A percentile compares a stretch with the other conserved stretches of the same genome.
Evolutionary conservation across 1,139 yeast genomes (phyloP).

Genomic region (Pneumocystis murina): DNA sequence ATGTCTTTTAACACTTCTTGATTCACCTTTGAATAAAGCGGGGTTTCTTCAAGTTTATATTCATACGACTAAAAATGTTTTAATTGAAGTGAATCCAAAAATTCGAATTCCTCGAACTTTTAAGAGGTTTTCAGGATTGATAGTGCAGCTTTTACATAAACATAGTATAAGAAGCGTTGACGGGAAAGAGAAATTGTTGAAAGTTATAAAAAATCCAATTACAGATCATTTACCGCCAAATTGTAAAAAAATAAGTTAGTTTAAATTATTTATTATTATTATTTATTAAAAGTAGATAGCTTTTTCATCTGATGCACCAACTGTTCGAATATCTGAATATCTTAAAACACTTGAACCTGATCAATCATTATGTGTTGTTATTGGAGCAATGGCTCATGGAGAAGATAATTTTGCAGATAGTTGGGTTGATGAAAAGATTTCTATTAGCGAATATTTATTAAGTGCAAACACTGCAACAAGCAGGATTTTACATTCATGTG

Average conservation of each 20-base stretch:
- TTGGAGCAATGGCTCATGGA: constrained; percentile 99
- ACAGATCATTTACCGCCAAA: constrained; percentile 93
- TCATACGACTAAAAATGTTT: constrained; percentile 86
- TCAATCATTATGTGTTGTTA: constrained; percentile 92
- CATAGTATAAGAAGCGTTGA: constrained; percentile 86
- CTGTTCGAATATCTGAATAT: constrained; percentile 77
- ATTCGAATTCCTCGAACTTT: constrained; percentile 97
- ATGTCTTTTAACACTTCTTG: constrained; percentile 80
- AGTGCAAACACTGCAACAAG: constrained; percentile 98
- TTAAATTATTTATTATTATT: neutral
- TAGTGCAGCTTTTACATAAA: constrained; percentile 90
- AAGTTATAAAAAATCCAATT: constrained; percentile 90
- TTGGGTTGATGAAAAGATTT: constrained; percentile 88
- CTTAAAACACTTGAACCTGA: constrained; percentile 66
- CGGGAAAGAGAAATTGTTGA: constrained; percentile 82
- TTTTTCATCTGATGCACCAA: constrained; percentile 83
- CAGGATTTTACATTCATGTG: constrained; percentile 96
- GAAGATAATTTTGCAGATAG: constrained; percentile 95
- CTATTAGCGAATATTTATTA: constrained; percentile 85
- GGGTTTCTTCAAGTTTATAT: constrained; percentile 92
- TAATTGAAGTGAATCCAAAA: constrained; percentile 87
- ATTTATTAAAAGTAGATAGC: constrained; percentile 22
- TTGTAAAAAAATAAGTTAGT: constrained; percentile 59
- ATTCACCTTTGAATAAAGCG: constrained; percentile 93
- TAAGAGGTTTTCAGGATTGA: constrained; percentile 89